A percentile compares a stretch with the other conserved stretches of the same genome.
Conservation (phyloP, 345 rosid species). For the Citrus sp. region DNA sequence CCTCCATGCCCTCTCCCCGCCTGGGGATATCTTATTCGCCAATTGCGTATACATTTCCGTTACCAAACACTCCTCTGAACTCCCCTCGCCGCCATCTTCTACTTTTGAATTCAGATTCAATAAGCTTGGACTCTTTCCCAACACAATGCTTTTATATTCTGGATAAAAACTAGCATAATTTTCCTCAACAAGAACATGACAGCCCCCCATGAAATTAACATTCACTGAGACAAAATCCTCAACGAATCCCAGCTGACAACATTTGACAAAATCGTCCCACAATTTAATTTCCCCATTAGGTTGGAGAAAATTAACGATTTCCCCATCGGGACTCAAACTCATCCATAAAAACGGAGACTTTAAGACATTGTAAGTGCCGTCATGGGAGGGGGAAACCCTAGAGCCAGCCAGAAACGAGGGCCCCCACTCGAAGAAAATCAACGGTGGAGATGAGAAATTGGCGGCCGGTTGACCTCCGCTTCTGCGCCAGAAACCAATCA, state of each 20-base stretch:
- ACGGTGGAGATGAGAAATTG: constrained; percentile 41
- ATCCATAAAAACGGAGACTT: constrained; percentile 67
- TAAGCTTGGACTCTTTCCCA: constrained; percentile 39
- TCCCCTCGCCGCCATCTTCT: constrained; percentile 50
- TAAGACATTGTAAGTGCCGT: constrained; percentile 41
- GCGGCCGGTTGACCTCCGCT: constrained; percentile 43
- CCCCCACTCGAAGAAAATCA: constrained; percentile 85
- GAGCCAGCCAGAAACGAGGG: constrained; percentile 65
- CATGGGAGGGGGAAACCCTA: constrained; percentile 46
- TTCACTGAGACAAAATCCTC: constrained; percentile 53
- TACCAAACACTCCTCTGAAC: constrained; percentile 50
- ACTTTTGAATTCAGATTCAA: constrained; percentile 17
- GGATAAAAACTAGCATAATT: constrained; percentile 17
- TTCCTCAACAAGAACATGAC: constrained; percentile 74
- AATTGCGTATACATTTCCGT: constrained; percentile 72
- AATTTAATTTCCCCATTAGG: constrained; percentile 36
- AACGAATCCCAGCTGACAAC: constrained; percentile 24
- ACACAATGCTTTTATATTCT: constrained; percentile 16
- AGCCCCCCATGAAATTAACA: constrained; percentile 63
- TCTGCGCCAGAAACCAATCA: constrained; percentile 93
- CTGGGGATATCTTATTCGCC: constrained; percentile 71
- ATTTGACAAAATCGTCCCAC: constrained; percentile 19
- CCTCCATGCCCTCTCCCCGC: constrained; percentile 56
- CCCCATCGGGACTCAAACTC: constrained; percentile 55
- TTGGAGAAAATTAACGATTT: constrained; percentile 48